phyloP scores from a whole-genome alignment of 345 rosid species.

The Luvunga scandens region DNA sequence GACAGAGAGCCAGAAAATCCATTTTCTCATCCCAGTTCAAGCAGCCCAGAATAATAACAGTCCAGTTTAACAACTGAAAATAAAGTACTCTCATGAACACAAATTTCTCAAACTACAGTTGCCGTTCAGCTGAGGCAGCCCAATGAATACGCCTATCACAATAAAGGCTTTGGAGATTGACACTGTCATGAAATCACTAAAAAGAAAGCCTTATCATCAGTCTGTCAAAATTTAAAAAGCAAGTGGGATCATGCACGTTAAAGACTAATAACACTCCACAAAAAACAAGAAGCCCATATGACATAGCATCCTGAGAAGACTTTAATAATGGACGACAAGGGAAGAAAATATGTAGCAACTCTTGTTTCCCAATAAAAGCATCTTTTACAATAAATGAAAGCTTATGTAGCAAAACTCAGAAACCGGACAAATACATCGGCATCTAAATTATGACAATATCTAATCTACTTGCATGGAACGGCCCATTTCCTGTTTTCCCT shows the following conservation, averaged over 20 bases:
- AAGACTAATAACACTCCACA: not conserved
- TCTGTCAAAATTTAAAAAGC: not conserved
- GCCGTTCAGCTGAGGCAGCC: not conserved
- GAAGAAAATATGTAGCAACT: not conserved
- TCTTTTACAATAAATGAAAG: not conserved
- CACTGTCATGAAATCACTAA: not conserved
- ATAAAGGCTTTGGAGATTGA: not conserved
- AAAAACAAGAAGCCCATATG: not conserved
- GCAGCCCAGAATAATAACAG: not conserved
- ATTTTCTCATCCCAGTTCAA: too few species aligned
- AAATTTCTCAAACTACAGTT: too few species aligned
- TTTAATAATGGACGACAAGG: not conserved
- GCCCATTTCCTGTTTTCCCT: conserved; percentile 1
- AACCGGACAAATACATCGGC: not conserved
- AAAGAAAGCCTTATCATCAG: not conserved
- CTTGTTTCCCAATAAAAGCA: not conserved
- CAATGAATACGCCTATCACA: too few species aligned
- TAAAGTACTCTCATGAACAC: not conserved
- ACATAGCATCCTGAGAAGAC: not conserved
- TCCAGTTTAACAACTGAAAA: not conserved
- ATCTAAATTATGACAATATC: not conserved
- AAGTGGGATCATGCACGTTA: not conserved
- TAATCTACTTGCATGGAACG: not conserved
- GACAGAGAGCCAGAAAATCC: too few species aligned
- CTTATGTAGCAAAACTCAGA: not conserved